phyloP scores from a whole-genome alignment of 2,329 filamentous ascomycete species.

The Fusarium fujikuroi region DNA sequence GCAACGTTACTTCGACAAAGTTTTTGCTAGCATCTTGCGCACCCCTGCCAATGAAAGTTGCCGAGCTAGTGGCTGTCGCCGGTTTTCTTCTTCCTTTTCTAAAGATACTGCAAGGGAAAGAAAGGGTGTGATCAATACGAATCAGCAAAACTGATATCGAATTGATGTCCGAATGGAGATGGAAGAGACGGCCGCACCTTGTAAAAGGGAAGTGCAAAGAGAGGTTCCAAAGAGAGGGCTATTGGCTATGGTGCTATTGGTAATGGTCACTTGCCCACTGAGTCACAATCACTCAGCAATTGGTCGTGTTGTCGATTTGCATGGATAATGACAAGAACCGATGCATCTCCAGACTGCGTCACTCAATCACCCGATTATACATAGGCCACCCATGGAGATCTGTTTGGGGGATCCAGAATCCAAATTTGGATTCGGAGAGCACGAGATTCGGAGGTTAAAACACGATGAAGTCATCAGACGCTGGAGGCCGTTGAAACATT shows the following conservation, averaged over 20 bases:
- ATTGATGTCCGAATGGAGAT: conserved; percentile 6
- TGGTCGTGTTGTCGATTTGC: conserved; percentile 5
- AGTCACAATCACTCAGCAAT: conserved; percentile 31
- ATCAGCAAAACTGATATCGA: conserved; percentile 15
- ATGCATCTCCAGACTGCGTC: conserved; percentile 15
- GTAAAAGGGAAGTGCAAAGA: conserved; percentile 15
- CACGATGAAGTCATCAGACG: conserved; percentile 37
- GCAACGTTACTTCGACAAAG: conserved; percentile 37
- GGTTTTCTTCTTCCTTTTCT: not conserved
- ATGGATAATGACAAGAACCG: not conserved
- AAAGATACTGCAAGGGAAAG: conserved; percentile 6
- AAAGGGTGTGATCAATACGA: conserved; percentile 35
- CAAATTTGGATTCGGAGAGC: conserved; percentile 1
- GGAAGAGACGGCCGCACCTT: conserved; percentile 9
- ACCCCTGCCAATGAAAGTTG: conserved; percentile 14
- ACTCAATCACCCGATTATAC: conserved; percentile 12
- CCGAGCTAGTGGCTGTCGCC: conserved; percentile 20
- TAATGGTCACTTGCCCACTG: conserved; percentile 23
- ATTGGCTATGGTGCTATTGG: not conserved
- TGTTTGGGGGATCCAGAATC: conserved; percentile 31
- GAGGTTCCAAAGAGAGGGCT: conserved; percentile 7
- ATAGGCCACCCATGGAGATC: conserved; percentile 1
- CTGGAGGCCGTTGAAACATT: conserved; percentile 20
- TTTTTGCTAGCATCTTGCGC: conserved; percentile 12
- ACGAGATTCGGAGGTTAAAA: conserved; percentile 13